phyloP scores from a whole-genome alignment of 2,329 filamentous ascomycete species.

The Pezicula neosporulosa region DNA sequence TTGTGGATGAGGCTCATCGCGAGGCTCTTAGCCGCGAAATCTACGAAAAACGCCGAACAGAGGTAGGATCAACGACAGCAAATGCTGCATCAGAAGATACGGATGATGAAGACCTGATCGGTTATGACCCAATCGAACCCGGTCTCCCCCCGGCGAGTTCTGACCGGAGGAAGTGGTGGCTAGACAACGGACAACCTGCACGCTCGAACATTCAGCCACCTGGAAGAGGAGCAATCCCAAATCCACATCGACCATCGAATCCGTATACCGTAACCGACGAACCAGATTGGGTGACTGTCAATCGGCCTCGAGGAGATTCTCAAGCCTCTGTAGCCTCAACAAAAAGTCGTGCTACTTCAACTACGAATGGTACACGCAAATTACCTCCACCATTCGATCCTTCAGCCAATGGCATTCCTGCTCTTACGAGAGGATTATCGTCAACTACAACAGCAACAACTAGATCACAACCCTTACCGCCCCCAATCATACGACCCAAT shows the following conservation, averaged over 20 bases:
- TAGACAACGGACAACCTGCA: conserved; percentile 69
- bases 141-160: conserved; percentile 68
- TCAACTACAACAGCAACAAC: conserved; percentile 10
- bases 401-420: conserved; percentile 6
- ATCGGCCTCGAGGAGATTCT: conserved; percentile 30
- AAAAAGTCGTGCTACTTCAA: conserved; percentile 6
- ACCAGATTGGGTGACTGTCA: conserved; percentile 77
- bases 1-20: conserved; percentile 72
- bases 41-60: conserved; percentile 64
- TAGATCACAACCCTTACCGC: neutral
- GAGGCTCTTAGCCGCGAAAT: conserved; percentile 70
- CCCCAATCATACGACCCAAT: conserved; percentile 10
- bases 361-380: conserved; percentile 18
- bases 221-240: conserved; percentile 58
- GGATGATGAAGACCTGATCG: conserved; percentile 77
- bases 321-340: conserved; percentile 5
- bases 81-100: conserved; percentile 57
- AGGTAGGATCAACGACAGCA: conserved; percentile 62
- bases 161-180: conserved; percentile 68
- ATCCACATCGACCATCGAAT: conserved; percentile 73
- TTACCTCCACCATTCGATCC: conserved; percentile 25
- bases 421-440: conserved; percentile 13
- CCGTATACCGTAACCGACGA: conserved; percentile 74
- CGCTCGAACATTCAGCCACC: conserved; percentile 70
- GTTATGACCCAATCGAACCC: conserved; percentile 79